Evolutionary conservation across 495 filamentous ascomycete species (phyloP), one percentile per base, ranked within the genome.

Genomic region (Ramalina intermedia): DNA sequence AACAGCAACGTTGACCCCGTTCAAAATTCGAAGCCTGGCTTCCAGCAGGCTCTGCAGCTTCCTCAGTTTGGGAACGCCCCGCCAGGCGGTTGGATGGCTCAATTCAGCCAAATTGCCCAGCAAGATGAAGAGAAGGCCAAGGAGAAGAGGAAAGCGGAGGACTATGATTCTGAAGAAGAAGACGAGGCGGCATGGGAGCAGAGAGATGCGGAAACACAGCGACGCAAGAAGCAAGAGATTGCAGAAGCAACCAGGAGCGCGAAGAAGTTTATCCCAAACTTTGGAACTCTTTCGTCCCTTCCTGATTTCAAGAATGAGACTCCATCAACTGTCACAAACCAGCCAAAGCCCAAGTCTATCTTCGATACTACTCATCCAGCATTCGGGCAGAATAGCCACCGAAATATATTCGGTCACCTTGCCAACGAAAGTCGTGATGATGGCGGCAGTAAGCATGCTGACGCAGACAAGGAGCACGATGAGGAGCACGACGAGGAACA

Each of bases 111-210:
- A 39, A 39, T 41, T 20, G 49, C 55, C 26, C 48, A 57, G 24
- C 35, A 61, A 38, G 40, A 37, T 11, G 53, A 55, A 33, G 61
- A 63, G 33, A 65, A 70, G 36, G 65, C 66, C 41, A 72, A 73
- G 50, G 61, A 58, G 14, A 74, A 73, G 57, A 72, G 72, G 42
- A 79, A 72, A 55, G 70, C 64, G 1, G 74, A 74, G 43, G 74
- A 80, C 1, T 71, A 67, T 45, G 74, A 78, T 50, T 75, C 70
- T 0, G 74, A 76, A 13, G 72, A 75, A 24, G 72, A 74, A 16
- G 66, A 72, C 35, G 68, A 72, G 42, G 67, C 53, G n/a, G 70
- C 72, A 35, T 72, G 69, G 67, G 67, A 70, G 45, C 63, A 66
- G 36, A 54, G 61, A 48, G 61, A 74, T 53, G 66, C 66, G 6